Conservation (phyloP, 2,329 filamentous ascomycete genomes). For the Mycosphaerelloides madeirae region DNA sequence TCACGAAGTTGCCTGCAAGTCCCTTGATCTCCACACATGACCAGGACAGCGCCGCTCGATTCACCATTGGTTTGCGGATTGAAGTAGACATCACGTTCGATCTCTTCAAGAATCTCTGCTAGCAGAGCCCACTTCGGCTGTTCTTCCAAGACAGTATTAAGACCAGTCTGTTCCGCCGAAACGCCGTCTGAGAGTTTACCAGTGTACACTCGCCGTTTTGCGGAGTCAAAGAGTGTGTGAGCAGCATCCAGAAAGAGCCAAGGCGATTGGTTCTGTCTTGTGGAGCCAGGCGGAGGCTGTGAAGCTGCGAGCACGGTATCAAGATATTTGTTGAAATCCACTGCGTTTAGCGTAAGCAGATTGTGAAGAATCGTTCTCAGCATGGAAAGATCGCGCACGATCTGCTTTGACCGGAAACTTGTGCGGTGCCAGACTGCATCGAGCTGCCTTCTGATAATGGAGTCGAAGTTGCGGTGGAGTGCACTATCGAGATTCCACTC, state of each 20-base stretch:
- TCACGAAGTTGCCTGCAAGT: constrained; percentile 86
- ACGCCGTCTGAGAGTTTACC: constrained; percentile 59
- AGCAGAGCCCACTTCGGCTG: constrained; percentile 89
- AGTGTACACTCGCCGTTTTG: constrained; percentile 81
- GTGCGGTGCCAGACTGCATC: constrained; percentile 97
- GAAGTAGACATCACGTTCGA: constrained; percentile 83
- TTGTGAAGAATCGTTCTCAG: constrained; percentile 75
- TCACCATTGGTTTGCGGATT: constrained; percentile 72
- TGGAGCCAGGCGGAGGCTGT: constrained; percentile 81
- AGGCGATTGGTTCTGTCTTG: constrained; percentile 80
- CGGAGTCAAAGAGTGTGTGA: constrained; percentile 87
- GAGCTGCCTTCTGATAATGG: constrained; percentile 79
- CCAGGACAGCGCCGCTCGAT: constrained; percentile 84
- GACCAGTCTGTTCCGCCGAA: constrained; percentile 53
- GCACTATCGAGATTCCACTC: constrained; percentile 96
- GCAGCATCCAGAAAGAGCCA: constrained; percentile 96
- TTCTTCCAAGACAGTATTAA: constrained; percentile 82
- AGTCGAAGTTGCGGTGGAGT: constrained; percentile 85
- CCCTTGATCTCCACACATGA: constrained; percentile 88
- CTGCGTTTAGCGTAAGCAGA: constrained; percentile 79
- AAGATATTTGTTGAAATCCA: constrained; percentile 86
- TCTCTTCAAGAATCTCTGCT: constrained; percentile 87
- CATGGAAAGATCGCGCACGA: constrained; percentile 82
- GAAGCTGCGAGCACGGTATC: constrained; percentile 92
- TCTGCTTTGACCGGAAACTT: constrained; percentile 90